Percentiles rank a stretch among this genome's conserved stretches.
These are phyloP conservation scores for Rhizopogon salebrosus DNA, from an alignment of 768 basidiomycete species.

Conservation along the genomic window DNA sequence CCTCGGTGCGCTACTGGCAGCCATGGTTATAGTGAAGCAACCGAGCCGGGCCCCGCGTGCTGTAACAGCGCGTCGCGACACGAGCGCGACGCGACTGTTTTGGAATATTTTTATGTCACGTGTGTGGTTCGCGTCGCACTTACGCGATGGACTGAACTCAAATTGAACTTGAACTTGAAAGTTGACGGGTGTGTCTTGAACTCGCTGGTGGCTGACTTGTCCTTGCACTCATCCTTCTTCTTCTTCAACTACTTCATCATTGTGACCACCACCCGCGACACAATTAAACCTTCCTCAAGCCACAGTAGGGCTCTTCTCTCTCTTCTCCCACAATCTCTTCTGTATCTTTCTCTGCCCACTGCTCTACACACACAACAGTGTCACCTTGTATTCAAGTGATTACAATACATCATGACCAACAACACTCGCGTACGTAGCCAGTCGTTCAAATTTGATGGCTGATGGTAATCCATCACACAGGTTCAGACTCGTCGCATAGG, in stretches of 20 bases:
- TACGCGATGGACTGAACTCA: conserved; percentile 28
- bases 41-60: not conserved
- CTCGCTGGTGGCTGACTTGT: conserved; percentile 31
- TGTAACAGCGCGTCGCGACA: conserved; percentile 4
- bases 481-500: conserved; percentile 64
- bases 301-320: conserved; percentile 22
- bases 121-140: conserved; percentile 30
- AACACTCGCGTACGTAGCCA: conserved; percentile 49
- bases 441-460: not conserved
- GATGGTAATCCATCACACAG: conserved; percentile 31
- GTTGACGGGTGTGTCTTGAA: conserved; percentile 14
- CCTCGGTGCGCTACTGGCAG: too few relatives aligned
- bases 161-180: conserved; percentile 16
- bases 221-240: conserved; percentile 14
- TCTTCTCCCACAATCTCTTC: conserved; percentile 27
- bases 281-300: conserved; percentile 17
- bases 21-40: too few relatives aligned
- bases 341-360: conserved; percentile 13
- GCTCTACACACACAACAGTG: conserved; percentile 12
- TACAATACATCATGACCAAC: conserved; percentile 44
- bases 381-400: conserved; percentile 17
- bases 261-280: conserved; percentile 10
- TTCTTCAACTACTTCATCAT: conserved; percentile 19
- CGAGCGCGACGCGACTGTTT: conserved; percentile 32
- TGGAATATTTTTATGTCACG: conserved; percentile 33